Percentiles rank a stretch among this genome's conserved stretches.
These are phyloP conservation scores for Geranium brycei DNA, from an alignment of 345 rosid genomes.

Conservation along the genomic window DNA sequence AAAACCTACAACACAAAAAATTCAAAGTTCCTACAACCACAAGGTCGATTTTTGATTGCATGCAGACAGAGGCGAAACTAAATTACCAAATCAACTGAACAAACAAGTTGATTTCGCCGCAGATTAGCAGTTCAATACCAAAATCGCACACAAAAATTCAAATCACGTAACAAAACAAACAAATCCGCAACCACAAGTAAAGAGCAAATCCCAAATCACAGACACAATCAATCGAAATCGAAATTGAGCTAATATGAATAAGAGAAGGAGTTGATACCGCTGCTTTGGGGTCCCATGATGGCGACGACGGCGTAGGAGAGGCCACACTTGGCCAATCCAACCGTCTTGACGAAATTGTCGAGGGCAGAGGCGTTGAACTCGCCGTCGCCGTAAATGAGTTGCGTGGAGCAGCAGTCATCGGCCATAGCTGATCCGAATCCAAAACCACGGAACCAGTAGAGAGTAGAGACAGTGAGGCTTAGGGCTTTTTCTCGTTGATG, in stretches of 20 bases:
- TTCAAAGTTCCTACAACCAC: background rate
- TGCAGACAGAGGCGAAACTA: too few relatives aligned
- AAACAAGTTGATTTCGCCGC: background rate
- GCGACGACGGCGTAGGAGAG: constrained; percentile 79
- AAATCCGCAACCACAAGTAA: background rate
- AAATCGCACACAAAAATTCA: background rate
- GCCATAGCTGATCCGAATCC: constrained; percentile 10
- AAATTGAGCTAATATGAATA: background rate
- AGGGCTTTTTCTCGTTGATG: too few relatives aligned
- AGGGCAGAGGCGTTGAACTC: constrained; percentile 49
- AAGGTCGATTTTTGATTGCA: too few relatives aligned
- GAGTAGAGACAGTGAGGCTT: too few relatives aligned
- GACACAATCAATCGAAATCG: background rate
- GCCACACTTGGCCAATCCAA: constrained; percentile 44
- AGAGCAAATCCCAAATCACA: background rate
- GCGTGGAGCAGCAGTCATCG: constrained; percentile 39
- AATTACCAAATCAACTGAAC: too few relatives aligned
- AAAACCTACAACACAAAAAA: background rate
- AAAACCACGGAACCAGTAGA: too few relatives aligned
- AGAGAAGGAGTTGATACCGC: constrained; percentile 27
- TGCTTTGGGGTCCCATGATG: constrained; percentile 83
- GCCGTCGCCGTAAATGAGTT: constrained; percentile 50
- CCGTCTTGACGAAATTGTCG: constrained; percentile 35
- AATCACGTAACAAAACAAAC: background rate
- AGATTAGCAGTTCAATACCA: background rate